Base-by-base conservation (phyloP, 2,329 filamentous ascomycete species). In the Coniella lustricola region DNA sequence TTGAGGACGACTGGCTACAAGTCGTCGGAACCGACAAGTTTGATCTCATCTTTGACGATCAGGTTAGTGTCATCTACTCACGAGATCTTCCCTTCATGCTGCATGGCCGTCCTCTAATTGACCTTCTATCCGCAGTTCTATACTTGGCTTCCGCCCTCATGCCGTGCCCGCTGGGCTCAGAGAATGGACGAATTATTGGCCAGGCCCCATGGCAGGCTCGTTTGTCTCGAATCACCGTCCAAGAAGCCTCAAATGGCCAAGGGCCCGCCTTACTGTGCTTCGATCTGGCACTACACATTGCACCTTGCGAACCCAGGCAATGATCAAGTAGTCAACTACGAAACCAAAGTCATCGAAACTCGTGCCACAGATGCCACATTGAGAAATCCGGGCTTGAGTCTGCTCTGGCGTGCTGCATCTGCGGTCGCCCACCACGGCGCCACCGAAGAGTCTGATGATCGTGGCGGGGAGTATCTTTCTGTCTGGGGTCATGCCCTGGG, bases 181-280 rank as follows among this genome's bases (percentile, higher is more conserved):
- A 68, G 76, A 47, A 76, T 78, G 64, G 57, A 66, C 13, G 60
- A 72, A 34, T 68, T 83, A 34, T 67, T 84, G 25, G 56, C 64
- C 17, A 68, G 69, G 5, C 58, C 49, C 9, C 61, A 56, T 20
- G 78, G 79, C 18, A 68, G 73, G 33, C 67, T 84, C 21, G 61
- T 84, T 44, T 83, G 80, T 65, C 75, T 95, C 53, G 88, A 95
- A 62, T 94, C 85, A 62, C 89, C 89, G 9, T 81, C 84, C 1
- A 75, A 79, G 53, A 93, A 90, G 63, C 73, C 79, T 36, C 75
- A 83, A 9, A 71, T 71, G 10, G 72, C 75, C 9, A 74, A 74
- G 9, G 88, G 89, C 0, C 88, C 89, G 12, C 88, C 89, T 2
- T 90, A 79, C 74, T 80, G 82, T 7, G 67, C 87, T 35, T 77